Base-by-base conservation (phyloP, 257 asterid genomes). In the Gentiana macrophylla region DNA sequence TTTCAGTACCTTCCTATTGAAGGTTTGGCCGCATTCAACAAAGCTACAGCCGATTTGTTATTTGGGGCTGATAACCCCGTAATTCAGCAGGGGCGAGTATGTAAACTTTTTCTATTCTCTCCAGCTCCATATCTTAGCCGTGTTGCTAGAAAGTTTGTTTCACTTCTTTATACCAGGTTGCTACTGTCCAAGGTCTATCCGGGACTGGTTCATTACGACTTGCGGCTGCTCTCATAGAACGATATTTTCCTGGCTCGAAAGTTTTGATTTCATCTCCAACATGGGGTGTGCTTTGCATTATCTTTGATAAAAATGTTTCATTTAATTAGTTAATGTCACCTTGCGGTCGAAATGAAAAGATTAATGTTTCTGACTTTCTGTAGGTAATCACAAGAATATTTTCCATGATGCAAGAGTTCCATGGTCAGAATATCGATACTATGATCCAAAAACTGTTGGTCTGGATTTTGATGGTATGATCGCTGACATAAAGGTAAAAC, bases 191-290 rank as follows among this genome's bases (percentile, higher is more conserved):
- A 74, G 96, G 96, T 74, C 94, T 91, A 74, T 87, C 98, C 49
- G 98, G 98, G 69, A 91, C 98, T 74, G 98, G 96, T 41, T 91
- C 98, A 57, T 80, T 91, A 52, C 76, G 98, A 67, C 96, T 91
- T 71, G 96, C 96, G 60, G 95, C 98, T 57, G 96, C 86, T 24
- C 70, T 91, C 57, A 80, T 91, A 62, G 89, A 84, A 72, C 80
- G 95, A 67, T 87, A 87, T 71, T 87, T 91, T 68, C 82, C 92
- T 64, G 84, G 95, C 64, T 73, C 98, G 61, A 79, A 79, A 77
- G 87, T 91, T 73, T 57, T 91, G 66, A 79, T 91, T 69, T 91
- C 98, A 70, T 80, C 96, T 68, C 96, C 98, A 52, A 84, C 95
- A 49, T 91, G 98, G 98, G 98, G 98, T 87, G 71, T 24, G 74